phyloP scores from a whole-genome alignment of 768 basidiomycete genomes.

The Collybia sordida region DNA sequence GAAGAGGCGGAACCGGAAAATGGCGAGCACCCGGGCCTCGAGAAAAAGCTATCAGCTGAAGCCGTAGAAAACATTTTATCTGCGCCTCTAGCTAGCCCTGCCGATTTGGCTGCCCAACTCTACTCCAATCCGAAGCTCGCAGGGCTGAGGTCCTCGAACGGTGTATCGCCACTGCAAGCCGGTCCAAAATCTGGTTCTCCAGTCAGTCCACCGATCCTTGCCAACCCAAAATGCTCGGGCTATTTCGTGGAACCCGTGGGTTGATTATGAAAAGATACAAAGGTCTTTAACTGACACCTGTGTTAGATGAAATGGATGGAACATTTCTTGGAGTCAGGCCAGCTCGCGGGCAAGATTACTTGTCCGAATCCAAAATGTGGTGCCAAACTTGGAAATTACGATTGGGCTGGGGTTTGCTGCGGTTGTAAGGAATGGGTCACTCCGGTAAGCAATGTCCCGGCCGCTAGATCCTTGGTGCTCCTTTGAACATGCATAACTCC shows the following conservation, averaged over 20 bases:
- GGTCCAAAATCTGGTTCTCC: constrained; percentile 22
- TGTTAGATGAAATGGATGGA: constrained; percentile 96
- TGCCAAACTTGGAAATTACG: constrained; percentile 91
- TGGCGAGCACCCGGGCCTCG: constrained; percentile 1
- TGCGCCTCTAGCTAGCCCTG: constrained; percentile 32
- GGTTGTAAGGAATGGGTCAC: constrained; percentile 92
- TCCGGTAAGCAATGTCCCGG: constrained; percentile 55
- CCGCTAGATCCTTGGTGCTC: neutral
- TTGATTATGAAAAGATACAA: constrained; percentile 11
- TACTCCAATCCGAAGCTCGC: constrained; percentile 42
- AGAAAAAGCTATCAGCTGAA: too few relatives aligned
- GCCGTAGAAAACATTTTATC: constrained; percentile 16
- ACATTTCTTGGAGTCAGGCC: constrained; percentile 68
- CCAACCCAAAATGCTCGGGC: constrained; percentile 86
- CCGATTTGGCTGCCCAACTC: constrained; percentile 42
- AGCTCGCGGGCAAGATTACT: constrained; percentile 81
- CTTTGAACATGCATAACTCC: neutral
- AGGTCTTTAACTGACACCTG: neutral
- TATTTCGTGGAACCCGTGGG: constrained; percentile 96
- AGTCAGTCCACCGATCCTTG: constrained; percentile 65
- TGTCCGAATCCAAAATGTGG: constrained; percentile 93
- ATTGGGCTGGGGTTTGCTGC: constrained; percentile 94
- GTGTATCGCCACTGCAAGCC: constrained; percentile 17
- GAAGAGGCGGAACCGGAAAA: constrained; percentile 8
- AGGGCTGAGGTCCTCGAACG: constrained; percentile 28